Evolutionary conservation across 1,284 basidiomycete genomes (phyloP).

Genomic region (Heterobasidion occidentale): DNA sequence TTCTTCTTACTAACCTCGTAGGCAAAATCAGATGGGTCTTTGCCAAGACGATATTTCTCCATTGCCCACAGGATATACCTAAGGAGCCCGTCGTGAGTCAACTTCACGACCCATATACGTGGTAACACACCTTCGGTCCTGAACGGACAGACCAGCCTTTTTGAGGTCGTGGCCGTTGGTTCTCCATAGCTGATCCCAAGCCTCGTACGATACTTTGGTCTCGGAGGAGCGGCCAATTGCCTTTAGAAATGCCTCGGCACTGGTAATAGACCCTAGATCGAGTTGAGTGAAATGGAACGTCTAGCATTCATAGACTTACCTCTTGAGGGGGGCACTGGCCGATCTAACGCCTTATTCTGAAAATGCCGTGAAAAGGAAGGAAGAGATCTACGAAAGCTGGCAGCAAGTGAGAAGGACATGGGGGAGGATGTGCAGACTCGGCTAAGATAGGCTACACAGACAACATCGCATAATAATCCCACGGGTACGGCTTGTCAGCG

Average conservation of each 20-base stretch:
- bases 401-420: not conserved
- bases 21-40: constrained; percentile 50
- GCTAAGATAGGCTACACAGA: no score
- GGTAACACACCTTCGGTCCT: constrained; percentile 51
- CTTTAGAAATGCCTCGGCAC: constrained; percentile 58
- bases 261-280: constrained; percentile 31
- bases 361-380: not conserved
- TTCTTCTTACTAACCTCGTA: constrained; percentile 62
- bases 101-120: constrained; percentile 1
- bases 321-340: not conserved
- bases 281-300: not conserved
- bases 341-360: not conserved
- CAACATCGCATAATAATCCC: no score
- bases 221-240: constrained; percentile 63
- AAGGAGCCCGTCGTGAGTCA: constrained; percentile 2
- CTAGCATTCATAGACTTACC: not conserved
- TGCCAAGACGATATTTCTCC: constrained; percentile 64
- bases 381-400: not conserved
- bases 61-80: constrained; percentile 81
- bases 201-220: constrained; percentile 48
- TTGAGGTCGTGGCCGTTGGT: constrained; percentile 50
- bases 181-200: constrained; percentile 67
- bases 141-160: constrained; percentile 54
- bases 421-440: not conserved
- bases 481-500: no score